Evolutionary conservation across 2,329 filamentous ascomycete species (phyloP), one percentile per base, ranked within the genome.

Genomic region (Aspergillus sp.): DNA sequence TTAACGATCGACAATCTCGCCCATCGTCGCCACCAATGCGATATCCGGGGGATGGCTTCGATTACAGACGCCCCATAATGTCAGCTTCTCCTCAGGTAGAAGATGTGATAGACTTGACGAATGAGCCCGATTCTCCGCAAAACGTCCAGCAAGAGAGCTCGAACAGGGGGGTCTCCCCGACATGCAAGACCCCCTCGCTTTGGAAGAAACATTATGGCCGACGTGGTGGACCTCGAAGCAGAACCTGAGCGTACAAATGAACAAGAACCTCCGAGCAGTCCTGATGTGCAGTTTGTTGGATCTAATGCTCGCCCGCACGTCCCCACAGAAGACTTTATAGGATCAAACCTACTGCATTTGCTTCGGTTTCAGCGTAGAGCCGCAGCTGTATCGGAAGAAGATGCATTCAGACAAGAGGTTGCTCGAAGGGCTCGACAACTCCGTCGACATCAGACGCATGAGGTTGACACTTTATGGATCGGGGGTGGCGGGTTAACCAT

Each of bases 21-120:
- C 56, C 55, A 52, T 36, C 57, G 53, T 48, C 64, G 50, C 62
- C 64, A 56, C 57, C 54, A 35, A 53, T 57, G 46, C 64, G 70
- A 48, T 75, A 62, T 50, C 58, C 67, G 10, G 73, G 77, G n/a
- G 75, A 80, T 63, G 77, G 78, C 4, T 65, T 72, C 36, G 79
- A 82, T 49, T 76, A 69, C 48, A 67, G 78, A 46, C 67, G 76
- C 47, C 79, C 79, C 1, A 61, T 69, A 11, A 67, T 70, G 62
- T 68, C 63, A 4, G 66, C 52, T n/a, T 45, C 58, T n/a, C 42
- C 53, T 19, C 56, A 53, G 9, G 47, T 45, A 8, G 59, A 61
- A 37, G 62, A 69, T 39, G 61, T 73, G 7, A 74, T 76, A 30
- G 71, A 76, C 51, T 56, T 76, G 13, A 75, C 72, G 11, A 62